Evolutionary conservation across 805 yeast species (phyloP), one percentile per base, ranked within the genome.

Genomic region (Yamadazyma phyllophila): DNA sequence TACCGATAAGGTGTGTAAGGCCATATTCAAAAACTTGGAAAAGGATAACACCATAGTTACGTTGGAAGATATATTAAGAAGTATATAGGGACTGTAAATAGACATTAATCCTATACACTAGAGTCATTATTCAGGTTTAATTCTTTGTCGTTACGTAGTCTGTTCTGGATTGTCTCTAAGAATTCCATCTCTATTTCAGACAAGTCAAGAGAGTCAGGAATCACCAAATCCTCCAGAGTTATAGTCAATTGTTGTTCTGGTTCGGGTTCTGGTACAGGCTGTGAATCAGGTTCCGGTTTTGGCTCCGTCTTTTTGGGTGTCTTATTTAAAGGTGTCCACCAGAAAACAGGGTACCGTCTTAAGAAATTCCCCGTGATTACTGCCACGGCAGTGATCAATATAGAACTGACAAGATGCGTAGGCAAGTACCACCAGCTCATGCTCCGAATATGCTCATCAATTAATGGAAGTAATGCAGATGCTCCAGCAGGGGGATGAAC

Each of bases 401-500:
- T 58, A 2, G 77, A 66, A 2, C 78, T 69, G 0, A 81, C 65
- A 2, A 83, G 43, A 44, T 81, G 83, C 0, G 66, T 71, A 0
- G 85, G 83, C 26, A 83, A 54, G 53, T 76, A 82, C 79, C 83
- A 79, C 89, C 88, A 83, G 40, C 87, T 76, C 74, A 82, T 67
- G 2, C 41, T 51, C 10, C 78, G 59, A 3, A 81, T 65, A 7
- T 55, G 51, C 1, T 58, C 74, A 43, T 80, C 83, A 0, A 76
- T 55, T 1, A 73, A 62, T 0, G 88, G 85, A 7, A 83, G 60
- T 31, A 83, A 56, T 0, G 88, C 87, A 8, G 83, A 74, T 1
- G 88, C 88, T 2, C 89, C 89, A 1, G 83, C 82, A 0, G 89
- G 89, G 0, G 89, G 89, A 57, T 83, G 88, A 1, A 81, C 77